Conservation (phyloP, 306 rosid genomes). For the Benincasa hispida region DNA sequence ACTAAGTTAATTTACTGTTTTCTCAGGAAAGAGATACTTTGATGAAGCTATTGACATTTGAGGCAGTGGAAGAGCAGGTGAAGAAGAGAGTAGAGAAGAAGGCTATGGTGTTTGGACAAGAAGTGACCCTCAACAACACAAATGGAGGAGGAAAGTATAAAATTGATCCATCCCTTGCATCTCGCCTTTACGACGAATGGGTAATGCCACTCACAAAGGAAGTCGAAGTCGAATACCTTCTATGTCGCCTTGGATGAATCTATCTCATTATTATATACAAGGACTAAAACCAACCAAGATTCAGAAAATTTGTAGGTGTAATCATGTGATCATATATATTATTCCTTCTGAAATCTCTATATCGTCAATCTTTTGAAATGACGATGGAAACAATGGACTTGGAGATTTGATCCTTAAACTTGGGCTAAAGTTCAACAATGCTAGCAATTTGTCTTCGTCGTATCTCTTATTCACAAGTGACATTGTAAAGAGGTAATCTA, state of each 20-base stretch:
- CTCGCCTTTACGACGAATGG: slow-evolving; percentile 56
- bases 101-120: slow-evolving; percentile 57
- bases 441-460: not conserved
- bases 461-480: not conserved
- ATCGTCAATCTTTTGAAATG: not conserved
- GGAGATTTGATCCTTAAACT: not conserved
- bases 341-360: not conserved
- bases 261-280: not conserved
- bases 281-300: not conserved
- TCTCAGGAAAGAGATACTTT: slow-evolving; percentile 60
- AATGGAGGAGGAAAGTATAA: slow-evolving; percentile 17
- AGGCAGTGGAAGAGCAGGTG: slow-evolving; percentile 59
- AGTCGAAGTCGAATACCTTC: slow-evolving; percentile 81
- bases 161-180: slow-evolving; percentile 50
- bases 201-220: slow-evolving; percentile 73
- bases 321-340: not conserved
- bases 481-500: not conserved
- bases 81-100: slow-evolving; percentile 76
- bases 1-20: not conserved
- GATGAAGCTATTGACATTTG: slow-evolving; percentile 72
- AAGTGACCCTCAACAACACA: slow-evolving; percentile 24
- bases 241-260: slow-evolving; percentile 37
- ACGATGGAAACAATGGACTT: not conserved
- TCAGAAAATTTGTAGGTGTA: not conserved
- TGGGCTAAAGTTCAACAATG: too few species aligned